Base-by-base conservation (phyloP, 768 basidiomycete genomes). In the Mycena vitilis region DNA sequence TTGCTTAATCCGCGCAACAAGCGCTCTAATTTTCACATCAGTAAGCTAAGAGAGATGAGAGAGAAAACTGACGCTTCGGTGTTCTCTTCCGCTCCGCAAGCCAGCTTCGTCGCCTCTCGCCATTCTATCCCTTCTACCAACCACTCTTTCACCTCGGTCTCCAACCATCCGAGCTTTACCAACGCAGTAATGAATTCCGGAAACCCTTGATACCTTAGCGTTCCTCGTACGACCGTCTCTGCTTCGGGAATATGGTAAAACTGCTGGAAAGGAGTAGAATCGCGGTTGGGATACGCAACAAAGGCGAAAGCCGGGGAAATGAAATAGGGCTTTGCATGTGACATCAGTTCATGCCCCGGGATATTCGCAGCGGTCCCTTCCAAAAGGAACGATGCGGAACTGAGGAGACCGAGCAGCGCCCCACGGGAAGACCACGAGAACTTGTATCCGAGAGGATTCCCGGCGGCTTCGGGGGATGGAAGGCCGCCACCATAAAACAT, bases 341-440 rank as follows among this genome's bases (percentile, higher is more conserved):
- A 83, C 97, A 99, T 99, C 66, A 99, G 88, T 58, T 96, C 92
- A 66, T 85, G 84, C 65, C 96, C 96, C 9, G 85, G 78, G 51
- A 99, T 85, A 52, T 87, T 83, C 58, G 90, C 83, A 53, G 87
- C 81, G 79, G 94, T 81, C 38, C 90, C 88, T 61, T 86, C 82
- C 45, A 88, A 84, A 75, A 92, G 84, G 82, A 91, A 96, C 5
- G 93, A 90, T 22, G 95, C 98, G 42, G 87, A 84, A 84, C 98
- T 99, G 74, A 96, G 88, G 59, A 98, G 88, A 2, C 97, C 97
- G 73, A 98, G 92, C 63, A 99, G 91, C 51, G 96, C 96, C 60
- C 96, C 97, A 23, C 95, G 92, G 10, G 96, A 94, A 9, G 95
- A 97, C 98, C 98, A 99, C 44, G 95, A 98, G 84, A 99, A 98